These are phyloP conservation scores for Tetrapyrgos nigripes DNA, from an alignment of 1,284 basidiomycete genomes.

Conservation along the genomic window DNA sequence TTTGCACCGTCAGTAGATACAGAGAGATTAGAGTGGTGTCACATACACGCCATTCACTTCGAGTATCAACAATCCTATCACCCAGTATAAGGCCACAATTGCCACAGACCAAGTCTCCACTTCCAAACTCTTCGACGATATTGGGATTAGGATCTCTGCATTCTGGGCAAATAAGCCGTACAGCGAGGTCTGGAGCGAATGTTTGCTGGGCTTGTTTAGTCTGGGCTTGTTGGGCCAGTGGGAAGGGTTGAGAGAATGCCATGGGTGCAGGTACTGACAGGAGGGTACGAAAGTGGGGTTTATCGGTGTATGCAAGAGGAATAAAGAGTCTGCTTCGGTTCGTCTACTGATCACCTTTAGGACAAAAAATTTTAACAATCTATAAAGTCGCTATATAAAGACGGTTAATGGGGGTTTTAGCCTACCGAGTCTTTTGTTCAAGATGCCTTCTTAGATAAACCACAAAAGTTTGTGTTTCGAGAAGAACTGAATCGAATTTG, in stretches of 20 bases:
- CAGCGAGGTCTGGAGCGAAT: conserved; percentile 83
- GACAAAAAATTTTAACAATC: not conserved
- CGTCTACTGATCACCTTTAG: not conserved
- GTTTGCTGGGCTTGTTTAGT: conserved; percentile 24
- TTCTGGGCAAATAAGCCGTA: conserved; percentile 93
- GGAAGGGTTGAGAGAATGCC: conserved; percentile 42
- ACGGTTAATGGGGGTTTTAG: not conserved
- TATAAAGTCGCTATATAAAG: not conserved
- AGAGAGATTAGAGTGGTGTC: conserved; percentile 18
- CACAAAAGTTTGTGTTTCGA: not conserved
- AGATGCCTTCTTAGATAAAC: not conserved
- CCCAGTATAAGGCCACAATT: conserved; percentile 95
- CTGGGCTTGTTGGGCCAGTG: conserved; percentile 15
- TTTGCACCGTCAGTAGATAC: conserved; percentile 24
- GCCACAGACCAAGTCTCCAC: conserved; percentile 97
- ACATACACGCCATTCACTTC: conserved; percentile 97
- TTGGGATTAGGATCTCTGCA: conserved; percentile 93
- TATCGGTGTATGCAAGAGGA: not conserved
- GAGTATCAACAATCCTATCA: conserved; percentile 96
- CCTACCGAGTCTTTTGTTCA: not conserved
- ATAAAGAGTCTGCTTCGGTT: not conserved
- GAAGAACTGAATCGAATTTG: not conserved
- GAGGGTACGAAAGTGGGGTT: not conserved
- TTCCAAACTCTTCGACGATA: conserved; percentile 96
- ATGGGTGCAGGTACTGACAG: conserved; percentile 31